Evolutionary conservation across 306 rosid species (phyloP), one percentile per base, ranked within the genome.

Genomic region (Begonia masoniana): DNA sequence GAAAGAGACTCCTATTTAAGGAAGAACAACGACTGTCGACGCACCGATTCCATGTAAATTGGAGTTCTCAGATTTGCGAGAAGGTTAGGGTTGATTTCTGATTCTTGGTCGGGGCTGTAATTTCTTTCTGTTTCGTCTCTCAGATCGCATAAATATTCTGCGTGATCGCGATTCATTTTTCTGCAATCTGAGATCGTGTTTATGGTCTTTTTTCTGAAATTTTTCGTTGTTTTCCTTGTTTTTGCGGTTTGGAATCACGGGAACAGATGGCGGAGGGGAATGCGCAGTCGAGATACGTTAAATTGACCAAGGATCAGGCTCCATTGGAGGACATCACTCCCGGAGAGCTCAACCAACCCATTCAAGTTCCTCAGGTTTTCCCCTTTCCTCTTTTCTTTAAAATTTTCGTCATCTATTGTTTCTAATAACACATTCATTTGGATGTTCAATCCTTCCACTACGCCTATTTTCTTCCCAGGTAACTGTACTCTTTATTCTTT

Each of bases 311-410:
- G 55, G 92, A 86, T 74, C 99, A 86, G 41, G 62, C 59, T 4
- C 85, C 86, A 52, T 43, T 79, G 13, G 82, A 86, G 61, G 99
- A 91, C 48, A 86, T 86, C 45, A 68, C 68, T 36, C 96, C 97
- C 23, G 99, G 99, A 15, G 99, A 91, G 74, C 99, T 91, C 56
- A 86, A 86, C 67, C 96, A 85, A 58, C 99, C 99, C 13, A 79
- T 91, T 61, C 80, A 85, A 15, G 92, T 86, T 60, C 94, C 96
- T 64, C 96, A 91, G 94, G 99, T 85, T 15, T 62, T 10, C 12
- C 5, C 24, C 46, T 41, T 19, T 16, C 13, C 16, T 36, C 14
- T 16, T 15, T 4, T 12, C 19, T 51, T 17, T 51, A 2, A 43
- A 12, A 50, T 14, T 50, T n/a, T 15, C 31, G 23, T 10, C 31